Percentiles rank a stretch among this genome's conserved stretches.
phyloP scores from a whole-genome alignment of 2,329 filamentous ascomycete species.

The Fusarium foetens region DNA sequence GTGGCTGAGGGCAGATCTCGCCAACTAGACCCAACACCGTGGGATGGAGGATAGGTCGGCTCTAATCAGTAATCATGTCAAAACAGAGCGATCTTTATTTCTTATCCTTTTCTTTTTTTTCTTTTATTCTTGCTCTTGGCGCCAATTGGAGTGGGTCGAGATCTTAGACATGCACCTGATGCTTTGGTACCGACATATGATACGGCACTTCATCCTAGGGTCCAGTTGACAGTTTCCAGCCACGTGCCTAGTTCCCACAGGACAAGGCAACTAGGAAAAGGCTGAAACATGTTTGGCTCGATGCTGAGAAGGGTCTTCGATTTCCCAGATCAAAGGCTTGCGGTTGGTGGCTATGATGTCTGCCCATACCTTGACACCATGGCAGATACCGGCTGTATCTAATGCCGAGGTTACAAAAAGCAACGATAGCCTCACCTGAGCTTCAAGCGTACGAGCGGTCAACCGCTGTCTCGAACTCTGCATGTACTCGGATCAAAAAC shows the following conservation, averaged over 20 bases:
- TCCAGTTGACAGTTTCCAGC: background rate
- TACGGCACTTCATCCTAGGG: background rate
- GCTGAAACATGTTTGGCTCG: background rate
- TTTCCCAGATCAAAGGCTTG: background rate
- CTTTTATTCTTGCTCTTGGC: background rate
- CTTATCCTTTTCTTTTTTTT: background rate
- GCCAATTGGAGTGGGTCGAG: background rate
- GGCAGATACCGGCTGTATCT: background rate
- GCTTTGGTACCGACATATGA: background rate
- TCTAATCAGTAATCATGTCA: conserved; percentile 16
- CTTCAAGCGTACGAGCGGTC: background rate
- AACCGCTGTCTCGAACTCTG: background rate
- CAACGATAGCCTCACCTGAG: background rate
- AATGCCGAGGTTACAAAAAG: background rate
- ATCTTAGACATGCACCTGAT: background rate
- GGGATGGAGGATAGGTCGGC: background rate
- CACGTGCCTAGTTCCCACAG: conserved; percentile 6
- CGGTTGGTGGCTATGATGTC: background rate
- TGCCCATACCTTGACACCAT: background rate
- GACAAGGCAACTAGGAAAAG: background rate
- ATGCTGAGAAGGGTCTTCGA: background rate
- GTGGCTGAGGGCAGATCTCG: background rate
- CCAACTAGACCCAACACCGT: background rate
- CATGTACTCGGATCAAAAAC: background rate
- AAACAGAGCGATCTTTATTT: background rate